Evolutionary conservation across 345 rosid species (phyloP), one percentile per base, ranked within the genome.

Genomic region (Gossypium thurberi): DNA sequence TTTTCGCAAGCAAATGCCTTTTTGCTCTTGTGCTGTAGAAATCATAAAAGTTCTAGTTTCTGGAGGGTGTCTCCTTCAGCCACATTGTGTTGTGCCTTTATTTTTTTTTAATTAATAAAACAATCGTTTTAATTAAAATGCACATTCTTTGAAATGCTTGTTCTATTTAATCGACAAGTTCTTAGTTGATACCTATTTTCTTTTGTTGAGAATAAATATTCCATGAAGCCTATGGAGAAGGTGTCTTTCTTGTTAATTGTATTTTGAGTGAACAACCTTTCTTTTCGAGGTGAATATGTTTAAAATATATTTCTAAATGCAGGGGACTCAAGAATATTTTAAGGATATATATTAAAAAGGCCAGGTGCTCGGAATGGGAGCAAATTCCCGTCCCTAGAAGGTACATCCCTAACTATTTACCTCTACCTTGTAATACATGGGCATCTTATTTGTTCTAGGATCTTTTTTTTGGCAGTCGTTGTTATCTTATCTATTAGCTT

Each of bases 321-420:
- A 95, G 99, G 87, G 99, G 97, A 57, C 94, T 95, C 69, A 89
- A 88, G 82, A 92, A 92, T 84, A 88, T 95, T 60, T 75, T 95
- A 67, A 91, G 85, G 83, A 78, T 95, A 79, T 87, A 89, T 65
- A 78, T 95, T 46, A 95, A 85, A 82, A 92, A 83, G 87, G 79
- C 81, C 46, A 88, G 91, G 76, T 87, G 91, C 84, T 85, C 96
- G 11, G 94, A 92, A 61, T 95, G 99, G 99, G 97, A 92, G 85
- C 88, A 76, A 62, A 65, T 93, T 77, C 88, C 85, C 10, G 87
- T 95, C 61, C 99, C 99, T 65, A 91, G 85, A 81, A 93, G 98
- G 99, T 95, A 75, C 37, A 47, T 14, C 68, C 50, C n/a, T 23
- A n/a, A 56, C 61, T 44, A 25, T 17, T 44, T 70, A 3, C 20